Evolutionary conservation across 2,329 filamentous ascomycete species (phyloP).

Genomic region (Parafenestella ontariensis): DNA sequence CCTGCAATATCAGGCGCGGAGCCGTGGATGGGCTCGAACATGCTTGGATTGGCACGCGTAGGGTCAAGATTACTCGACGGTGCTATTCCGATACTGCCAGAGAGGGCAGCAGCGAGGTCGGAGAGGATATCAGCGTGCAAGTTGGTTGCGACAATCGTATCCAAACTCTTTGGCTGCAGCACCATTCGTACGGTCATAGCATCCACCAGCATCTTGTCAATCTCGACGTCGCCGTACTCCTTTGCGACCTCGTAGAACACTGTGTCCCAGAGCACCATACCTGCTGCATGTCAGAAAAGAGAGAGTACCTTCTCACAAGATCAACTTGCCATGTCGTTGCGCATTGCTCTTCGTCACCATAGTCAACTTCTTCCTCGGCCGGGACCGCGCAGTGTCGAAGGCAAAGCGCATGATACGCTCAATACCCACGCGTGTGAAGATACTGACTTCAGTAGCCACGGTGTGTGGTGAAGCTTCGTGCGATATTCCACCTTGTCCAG

Average conservation of each 20-base stretch:
- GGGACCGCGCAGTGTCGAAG: constrained; percentile 53
- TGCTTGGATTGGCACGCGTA: constrained; percentile 62
- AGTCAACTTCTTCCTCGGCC: constrained; percentile 56
- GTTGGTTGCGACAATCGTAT: constrained; percentile 59
- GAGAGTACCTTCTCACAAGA: background rate
- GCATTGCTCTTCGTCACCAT: constrained; percentile 60
- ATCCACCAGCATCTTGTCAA: constrained; percentile 60
- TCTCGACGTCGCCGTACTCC: constrained; percentile 54
- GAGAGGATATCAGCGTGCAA: constrained; percentile 68
- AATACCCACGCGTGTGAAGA: constrained; percentile 55
- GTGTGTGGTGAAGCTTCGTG: constrained; percentile 51
- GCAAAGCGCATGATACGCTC: constrained; percentile 58
- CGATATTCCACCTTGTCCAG: constrained; percentile 55
- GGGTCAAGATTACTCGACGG: constrained; percentile 72
- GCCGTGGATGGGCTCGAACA: constrained; percentile 71
- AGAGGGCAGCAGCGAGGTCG: constrained; percentile 70
- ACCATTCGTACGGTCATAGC: constrained; percentile 60
- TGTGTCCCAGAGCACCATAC: constrained; percentile 58
- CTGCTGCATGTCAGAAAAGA: background rate
- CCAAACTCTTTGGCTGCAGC: constrained; percentile 53
- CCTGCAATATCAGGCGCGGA: constrained; percentile 71
- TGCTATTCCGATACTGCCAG: constrained; percentile 72
- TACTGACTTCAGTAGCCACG: constrained; percentile 56
- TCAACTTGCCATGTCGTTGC: constrained; percentile 50
- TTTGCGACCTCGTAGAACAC: constrained; percentile 56